A percentile compares a stretch with the other conserved stretches of the same genome.
Conservation (phyloP, 2,329 filamentous ascomycete genomes). For the Chaetothyriales sp. region DNA sequence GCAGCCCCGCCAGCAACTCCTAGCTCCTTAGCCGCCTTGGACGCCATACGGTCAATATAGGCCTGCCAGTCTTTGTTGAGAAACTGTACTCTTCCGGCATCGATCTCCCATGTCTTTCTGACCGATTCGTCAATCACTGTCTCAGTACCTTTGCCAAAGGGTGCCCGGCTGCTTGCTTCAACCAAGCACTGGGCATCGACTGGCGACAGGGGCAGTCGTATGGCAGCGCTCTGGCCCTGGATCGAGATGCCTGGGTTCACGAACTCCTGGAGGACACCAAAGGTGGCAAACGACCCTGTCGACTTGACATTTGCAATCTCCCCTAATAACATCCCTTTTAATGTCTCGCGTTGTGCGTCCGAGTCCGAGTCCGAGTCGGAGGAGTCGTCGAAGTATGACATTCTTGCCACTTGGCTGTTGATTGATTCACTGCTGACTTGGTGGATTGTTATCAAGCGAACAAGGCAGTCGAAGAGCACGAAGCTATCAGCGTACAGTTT, state of each 20-base stretch:
- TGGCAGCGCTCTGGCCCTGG: constrained; percentile 2
- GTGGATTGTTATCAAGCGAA: no score
- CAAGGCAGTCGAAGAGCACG: no score
- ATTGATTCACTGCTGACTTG: no score
- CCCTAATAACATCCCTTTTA: no score
- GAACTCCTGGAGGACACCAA: constrained; percentile 1
- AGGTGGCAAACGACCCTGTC: constrained; percentile 5
- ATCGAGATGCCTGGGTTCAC: constrained; percentile 10
- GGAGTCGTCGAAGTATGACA: no score
- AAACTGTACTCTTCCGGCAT: constrained; percentile 26
- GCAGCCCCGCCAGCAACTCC: constrained; percentile 15
- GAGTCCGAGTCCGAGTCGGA: no score
- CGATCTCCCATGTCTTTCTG: constrained; percentile 32
- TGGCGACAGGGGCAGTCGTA: constrained; percentile 10
- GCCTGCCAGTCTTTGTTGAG: constrained; percentile 22
- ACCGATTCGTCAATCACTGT: constrained; percentile 27
- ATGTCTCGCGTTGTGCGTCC: no score
- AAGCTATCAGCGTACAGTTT: no score
- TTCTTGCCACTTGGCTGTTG: no score
- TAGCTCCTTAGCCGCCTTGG: constrained; percentile 1
- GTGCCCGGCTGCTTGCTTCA: constrained; percentile 9
- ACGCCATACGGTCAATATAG: constrained; percentile 3
- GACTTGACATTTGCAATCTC: constrained; percentile 1
- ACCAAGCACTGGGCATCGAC: constrained; percentile 13
- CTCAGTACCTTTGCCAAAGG: constrained; percentile 26